A percentile compares a stretch with the other conserved stretches of the same genome.
Conservation (phyloP, 495 filamentous ascomycete genomes). For the Lophium mytilinum region DNA sequence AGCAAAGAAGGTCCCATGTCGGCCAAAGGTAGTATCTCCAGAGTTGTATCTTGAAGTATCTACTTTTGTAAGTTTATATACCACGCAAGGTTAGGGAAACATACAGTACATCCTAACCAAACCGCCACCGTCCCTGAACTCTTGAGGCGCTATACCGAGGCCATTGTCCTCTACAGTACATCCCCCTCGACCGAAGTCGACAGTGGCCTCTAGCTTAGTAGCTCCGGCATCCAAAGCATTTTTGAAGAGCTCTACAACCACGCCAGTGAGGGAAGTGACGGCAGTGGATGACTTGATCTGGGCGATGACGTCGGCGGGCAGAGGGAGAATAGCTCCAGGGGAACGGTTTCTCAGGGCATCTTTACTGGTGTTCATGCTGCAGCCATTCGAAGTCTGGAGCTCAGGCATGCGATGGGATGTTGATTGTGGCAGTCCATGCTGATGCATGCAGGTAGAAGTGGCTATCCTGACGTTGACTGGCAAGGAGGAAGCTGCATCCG, state of each 20-base stretch:
- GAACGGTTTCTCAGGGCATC: background rate
- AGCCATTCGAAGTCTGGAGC: background rate
- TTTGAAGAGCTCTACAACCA: constrained; percentile 65
- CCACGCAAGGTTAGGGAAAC: background rate
- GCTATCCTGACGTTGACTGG: background rate
- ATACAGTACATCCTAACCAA: constrained; percentile 58
- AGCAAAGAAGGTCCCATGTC: constrained; percentile 65
- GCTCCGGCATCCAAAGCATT: constrained; percentile 82
- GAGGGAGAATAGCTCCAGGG: constrained; percentile 46
- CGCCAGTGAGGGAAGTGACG: constrained; percentile 67
- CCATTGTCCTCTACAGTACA: constrained; percentile 89
- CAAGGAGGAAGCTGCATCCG: background rate
- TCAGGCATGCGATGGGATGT: background rate
- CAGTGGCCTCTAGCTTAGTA: constrained; percentile 57
- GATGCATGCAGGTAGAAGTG: background rate
- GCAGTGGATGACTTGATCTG: constrained; percentile 80
- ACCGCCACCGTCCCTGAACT: constrained; percentile 63
- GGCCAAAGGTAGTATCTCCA: constrained; percentile 48
- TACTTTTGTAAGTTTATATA: background rate
- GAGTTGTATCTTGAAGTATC: constrained; percentile 69
- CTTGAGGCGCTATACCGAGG: constrained; percentile 60
- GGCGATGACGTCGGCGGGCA: constrained; percentile 68
- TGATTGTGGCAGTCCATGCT: background rate
- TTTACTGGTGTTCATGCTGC: background rate
- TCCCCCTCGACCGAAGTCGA: constrained; percentile 69